phyloP scores from a whole-genome alignment of 352 stramenopile species.

The Halophytophthora polymorphica region DNA sequence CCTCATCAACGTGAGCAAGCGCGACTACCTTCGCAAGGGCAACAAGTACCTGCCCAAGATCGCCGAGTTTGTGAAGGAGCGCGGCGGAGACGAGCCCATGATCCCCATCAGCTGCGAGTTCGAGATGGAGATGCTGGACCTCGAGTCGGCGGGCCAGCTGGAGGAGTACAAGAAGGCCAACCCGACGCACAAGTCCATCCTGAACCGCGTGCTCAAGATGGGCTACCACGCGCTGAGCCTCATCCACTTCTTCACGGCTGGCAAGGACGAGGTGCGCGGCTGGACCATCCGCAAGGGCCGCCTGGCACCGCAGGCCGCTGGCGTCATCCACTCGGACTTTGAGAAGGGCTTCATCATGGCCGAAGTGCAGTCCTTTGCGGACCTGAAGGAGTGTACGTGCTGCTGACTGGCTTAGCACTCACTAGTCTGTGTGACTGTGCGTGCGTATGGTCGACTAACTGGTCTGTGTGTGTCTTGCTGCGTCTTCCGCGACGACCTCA shows the following conservation, averaged over 20 bases:
- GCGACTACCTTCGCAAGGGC: conserved; percentile 97
- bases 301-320: conserved; percentile 95
- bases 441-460: conserved; percentile 5
- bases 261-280: conserved; percentile 97
- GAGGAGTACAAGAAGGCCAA: conserved; percentile 78
- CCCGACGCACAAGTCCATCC: conserved; percentile 85
- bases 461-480: conserved; percentile 4
- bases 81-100: conserved; percentile 95
- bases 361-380: conserved; percentile 85
- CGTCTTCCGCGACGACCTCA: conserved; percentile 17
- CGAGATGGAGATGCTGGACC: conserved; percentile 92
- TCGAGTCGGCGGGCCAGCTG: conserved; percentile 60
- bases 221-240: conserved; percentile 97
- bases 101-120: conserved; percentile 99
- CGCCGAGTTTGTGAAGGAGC: conserved; percentile 94
- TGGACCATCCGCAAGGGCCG: conserved; percentile 99
- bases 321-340: conserved; percentile 99
- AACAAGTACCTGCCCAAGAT: conserved; percentile 99
- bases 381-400: conserved; percentile 86
- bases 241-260: conserved; percentile 99
- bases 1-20: conserved; percentile 98
- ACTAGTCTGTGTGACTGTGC: neutral
- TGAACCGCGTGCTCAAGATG: conserved; percentile 97
- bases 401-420: neutral
- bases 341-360: conserved; percentile 99